Evolutionary conservation across 2,329 filamentous ascomycete genomes (phyloP).

Genomic region (Colletotrichum spinosum): DNA sequence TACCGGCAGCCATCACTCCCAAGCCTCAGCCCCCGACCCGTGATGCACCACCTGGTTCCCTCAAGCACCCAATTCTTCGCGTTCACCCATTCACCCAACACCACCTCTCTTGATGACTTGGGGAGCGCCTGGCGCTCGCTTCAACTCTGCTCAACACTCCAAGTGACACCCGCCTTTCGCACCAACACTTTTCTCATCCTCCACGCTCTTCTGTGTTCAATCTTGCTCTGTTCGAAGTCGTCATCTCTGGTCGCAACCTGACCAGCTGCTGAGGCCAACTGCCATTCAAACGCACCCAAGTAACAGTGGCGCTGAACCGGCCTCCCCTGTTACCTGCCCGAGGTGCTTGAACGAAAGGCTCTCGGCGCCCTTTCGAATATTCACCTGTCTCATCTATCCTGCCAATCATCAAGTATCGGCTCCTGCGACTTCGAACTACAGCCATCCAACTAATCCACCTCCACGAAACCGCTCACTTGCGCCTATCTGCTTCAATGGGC

Average conservation of each 20-base stretch:
- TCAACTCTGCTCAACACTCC: constrained; percentile 7
- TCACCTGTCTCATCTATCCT: not conserved
- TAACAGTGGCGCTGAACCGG: too few species aligned
- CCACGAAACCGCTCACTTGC: constrained; percentile 21
- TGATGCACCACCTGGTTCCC: not conserved
- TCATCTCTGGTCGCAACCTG: too few species aligned
- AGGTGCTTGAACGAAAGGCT: too few species aligned
- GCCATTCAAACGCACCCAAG: too few species aligned
- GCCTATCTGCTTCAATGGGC: constrained; percentile 44
- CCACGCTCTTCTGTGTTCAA: not conserved
- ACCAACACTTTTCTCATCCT: not conserved
- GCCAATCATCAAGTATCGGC: too few species aligned
- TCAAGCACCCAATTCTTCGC: constrained; percentile 19
- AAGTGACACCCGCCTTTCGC: constrained; percentile 1
- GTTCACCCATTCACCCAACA: not conserved
- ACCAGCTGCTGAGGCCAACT: too few species aligned
- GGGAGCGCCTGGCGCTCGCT: constrained; percentile 36
- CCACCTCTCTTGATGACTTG: constrained; percentile 24
- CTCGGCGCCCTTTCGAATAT: too few species aligned
- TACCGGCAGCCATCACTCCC: too few species aligned
- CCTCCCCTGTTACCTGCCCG: too few species aligned
- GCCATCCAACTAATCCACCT: not conserved
- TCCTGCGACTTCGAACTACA: not conserved
- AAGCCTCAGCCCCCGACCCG: too few species aligned
- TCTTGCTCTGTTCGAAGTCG: not conserved